phyloP scores from a whole-genome alignment of 192 early-diverging fungal genomes.

The Entophlyctis luteolus region DNA sequence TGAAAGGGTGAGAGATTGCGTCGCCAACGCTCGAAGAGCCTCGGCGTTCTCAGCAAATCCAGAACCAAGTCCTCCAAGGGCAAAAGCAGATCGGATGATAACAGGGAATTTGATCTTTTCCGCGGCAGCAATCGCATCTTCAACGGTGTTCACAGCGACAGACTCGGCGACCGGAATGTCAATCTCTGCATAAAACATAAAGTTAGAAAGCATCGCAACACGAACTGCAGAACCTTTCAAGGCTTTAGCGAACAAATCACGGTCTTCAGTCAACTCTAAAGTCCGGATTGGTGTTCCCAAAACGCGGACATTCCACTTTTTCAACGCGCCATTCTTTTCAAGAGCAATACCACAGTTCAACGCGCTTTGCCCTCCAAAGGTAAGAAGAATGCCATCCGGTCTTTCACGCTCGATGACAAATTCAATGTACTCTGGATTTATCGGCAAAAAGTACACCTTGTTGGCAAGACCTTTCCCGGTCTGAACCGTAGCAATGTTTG shows the following conservation, averaged over 20 bases:
- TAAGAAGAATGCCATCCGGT: constrained; percentile 91
- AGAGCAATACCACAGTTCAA: constrained; percentile 93
- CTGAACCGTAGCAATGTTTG: constrained; percentile 99
- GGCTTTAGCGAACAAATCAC: constrained; percentile 91
- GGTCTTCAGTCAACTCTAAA: constrained; percentile 86
- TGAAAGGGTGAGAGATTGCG: constrained; percentile 79
- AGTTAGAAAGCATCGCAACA: constrained; percentile 22
- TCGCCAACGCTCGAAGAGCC: constrained; percentile 74
- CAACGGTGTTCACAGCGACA: constrained; percentile 78
- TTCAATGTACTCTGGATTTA: constrained; percentile 86
- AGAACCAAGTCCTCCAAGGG: constrained; percentile 94
- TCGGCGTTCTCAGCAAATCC: constrained; percentile 79
- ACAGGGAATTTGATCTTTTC: constrained; percentile 85
- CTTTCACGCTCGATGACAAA: constrained; percentile 90
- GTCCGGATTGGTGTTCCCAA: constrained; percentile 94
- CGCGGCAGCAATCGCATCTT: constrained; percentile 83
- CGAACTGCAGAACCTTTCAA: constrained; percentile 58
- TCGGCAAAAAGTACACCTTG: constrained; percentile 92
- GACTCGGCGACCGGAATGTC: constrained; percentile 86
- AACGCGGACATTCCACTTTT: constrained; percentile 79
- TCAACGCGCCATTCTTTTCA: constrained; percentile 75
- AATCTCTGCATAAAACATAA: constrained; percentile 50
- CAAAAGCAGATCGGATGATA: constrained; percentile 90
- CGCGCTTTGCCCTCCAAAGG: constrained; percentile 96
- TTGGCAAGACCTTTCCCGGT: constrained; percentile 90